Evolutionary conservation across 2,329 filamentous ascomycete genomes (phyloP).

Genomic region (Fusarium aywerte): DNA sequence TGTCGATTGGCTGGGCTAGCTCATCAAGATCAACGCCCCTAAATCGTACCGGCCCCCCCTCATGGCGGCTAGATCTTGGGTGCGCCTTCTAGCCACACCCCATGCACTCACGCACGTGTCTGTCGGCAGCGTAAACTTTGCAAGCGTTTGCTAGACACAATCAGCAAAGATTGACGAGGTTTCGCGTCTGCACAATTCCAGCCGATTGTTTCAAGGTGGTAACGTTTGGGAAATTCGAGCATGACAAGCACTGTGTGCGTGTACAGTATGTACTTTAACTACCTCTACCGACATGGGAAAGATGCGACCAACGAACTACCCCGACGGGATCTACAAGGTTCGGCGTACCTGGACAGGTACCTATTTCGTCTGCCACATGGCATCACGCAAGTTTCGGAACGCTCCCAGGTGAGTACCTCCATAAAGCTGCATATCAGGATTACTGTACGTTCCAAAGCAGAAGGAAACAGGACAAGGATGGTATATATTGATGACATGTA

Average conservation of each 20-base stretch:
- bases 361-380: constrained; percentile 33
- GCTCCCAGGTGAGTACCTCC: not conserved
- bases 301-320: constrained; percentile 4
- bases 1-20: constrained; percentile 17
- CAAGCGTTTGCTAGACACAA: constrained; percentile 23
- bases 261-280: not conserved
- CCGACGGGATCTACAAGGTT: constrained; percentile 11
- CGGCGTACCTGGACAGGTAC: constrained; percentile 8
- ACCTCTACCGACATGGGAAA: not conserved
- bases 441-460: not conserved
- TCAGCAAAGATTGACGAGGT: constrained; percentile 33
- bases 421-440: constrained; percentile 13
- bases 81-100: constrained; percentile 4
- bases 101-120: constrained; percentile 25
- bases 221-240: constrained; percentile 9
- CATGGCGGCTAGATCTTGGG: constrained; percentile 36
- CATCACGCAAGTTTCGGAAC: constrained; percentile 14
- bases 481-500: not conserved
- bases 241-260: constrained; percentile 13
- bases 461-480: constrained; percentile 8
- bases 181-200: constrained; percentile 16
- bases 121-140: constrained; percentile 10
- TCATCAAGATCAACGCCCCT: constrained; percentile 29
- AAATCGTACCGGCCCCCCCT: constrained; percentile 16
- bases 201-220: constrained; percentile 29